Percentiles rank a stretch among this genome's conserved stretches.
Evolutionary conservation across 2,329 filamentous ascomycete genomes (phyloP).

Genomic region (Cucurbitaria berberidis): DNA sequence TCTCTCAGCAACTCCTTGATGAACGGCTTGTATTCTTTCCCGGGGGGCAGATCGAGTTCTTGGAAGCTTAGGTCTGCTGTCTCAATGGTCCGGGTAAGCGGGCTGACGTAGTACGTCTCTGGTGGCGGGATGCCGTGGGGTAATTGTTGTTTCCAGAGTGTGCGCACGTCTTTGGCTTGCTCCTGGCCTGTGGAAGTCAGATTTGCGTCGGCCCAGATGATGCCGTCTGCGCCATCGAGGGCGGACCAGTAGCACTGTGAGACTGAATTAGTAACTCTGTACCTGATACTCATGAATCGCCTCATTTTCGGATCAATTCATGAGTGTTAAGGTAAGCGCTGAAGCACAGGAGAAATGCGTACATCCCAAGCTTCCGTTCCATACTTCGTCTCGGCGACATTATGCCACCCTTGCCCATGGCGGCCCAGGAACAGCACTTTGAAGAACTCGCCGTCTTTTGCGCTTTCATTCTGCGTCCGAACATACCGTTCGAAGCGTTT

Average conservation of each 20-base stretch:
- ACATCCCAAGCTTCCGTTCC: constrained; percentile 73
- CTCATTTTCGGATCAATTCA: too few species aligned
- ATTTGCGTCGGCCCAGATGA: constrained; percentile 66
- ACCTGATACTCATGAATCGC: too few species aligned
- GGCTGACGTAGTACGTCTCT: constrained; percentile 68
- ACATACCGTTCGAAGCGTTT: constrained; percentile 66
- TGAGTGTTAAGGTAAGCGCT: too few species aligned
- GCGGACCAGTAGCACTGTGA: constrained; percentile 67
- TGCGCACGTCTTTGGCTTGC: constrained; percentile 64
- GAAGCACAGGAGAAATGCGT: constrained; percentile 32
- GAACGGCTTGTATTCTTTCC: constrained; percentile 60
- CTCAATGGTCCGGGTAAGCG: constrained; percentile 67
- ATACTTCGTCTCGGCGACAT: constrained; percentile 71
- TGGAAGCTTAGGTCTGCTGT: constrained; percentile 69
- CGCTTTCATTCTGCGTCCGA: constrained; percentile 56
- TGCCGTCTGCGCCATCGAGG: constrained; percentile 67
- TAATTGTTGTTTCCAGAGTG: constrained; percentile 64
- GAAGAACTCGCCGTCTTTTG: constrained; percentile 57
- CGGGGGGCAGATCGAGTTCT: constrained; percentile 57
- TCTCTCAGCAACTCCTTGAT: constrained; percentile 72
- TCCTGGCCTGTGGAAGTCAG: constrained; percentile 64
- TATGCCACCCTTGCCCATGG: constrained; percentile 72
- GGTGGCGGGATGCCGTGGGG: constrained; percentile 63
- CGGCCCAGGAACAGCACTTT: constrained; percentile 73
- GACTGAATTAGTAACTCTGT: not conserved